Evolutionary conservation across 495 filamentous ascomycete species (phyloP).

Genomic region (Neurospora sp.): DNA sequence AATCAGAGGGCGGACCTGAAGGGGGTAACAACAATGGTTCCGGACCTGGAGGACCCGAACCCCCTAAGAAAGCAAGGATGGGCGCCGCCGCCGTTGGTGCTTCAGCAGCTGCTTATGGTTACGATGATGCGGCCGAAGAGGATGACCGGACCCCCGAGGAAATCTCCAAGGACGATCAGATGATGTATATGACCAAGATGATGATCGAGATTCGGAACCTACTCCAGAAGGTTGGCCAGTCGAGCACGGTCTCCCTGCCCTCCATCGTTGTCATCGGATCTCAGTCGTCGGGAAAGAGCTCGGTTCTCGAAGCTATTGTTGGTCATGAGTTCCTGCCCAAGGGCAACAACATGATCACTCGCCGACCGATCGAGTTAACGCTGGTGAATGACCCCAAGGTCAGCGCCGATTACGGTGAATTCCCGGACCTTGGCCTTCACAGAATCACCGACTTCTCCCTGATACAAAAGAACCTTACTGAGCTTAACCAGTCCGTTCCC

Average conservation of each 20-base stretch:
- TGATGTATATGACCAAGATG: constrained; percentile 98
- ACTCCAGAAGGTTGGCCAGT: constrained; percentile 82
- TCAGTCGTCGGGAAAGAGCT: constrained; percentile 96
- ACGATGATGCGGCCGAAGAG: constrained; percentile 59
- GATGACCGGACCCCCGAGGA: constrained; percentile 51
- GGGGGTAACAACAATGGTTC: constrained; percentile 21
- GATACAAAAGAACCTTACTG: constrained; percentile 87
- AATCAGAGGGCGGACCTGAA: constrained; percentile 42
- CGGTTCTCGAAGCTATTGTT: constrained; percentile 92
- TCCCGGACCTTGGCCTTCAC: constrained; percentile 80
- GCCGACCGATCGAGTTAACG: constrained; percentile 92
- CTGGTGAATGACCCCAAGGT: constrained; percentile 91
- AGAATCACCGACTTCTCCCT: constrained; percentile 89
- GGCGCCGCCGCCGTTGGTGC: constrained; percentile 48
- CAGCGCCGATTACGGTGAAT: constrained; percentile 89
- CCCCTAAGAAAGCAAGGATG: constrained; percentile 51
- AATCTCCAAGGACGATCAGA: constrained; percentile 83
- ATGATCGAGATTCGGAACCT: constrained; percentile 99
- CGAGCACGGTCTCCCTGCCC: constrained; percentile 72
- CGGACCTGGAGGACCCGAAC: constrained; percentile 37
- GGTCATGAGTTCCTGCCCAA: constrained; percentile 98
- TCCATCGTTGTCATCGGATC: constrained; percentile 98
- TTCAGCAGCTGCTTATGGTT: constrained; percentile 67
- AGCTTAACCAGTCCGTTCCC: constrained; percentile 88
- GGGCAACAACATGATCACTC: constrained; percentile 96